Evolutionary conservation across 2,329 filamentous ascomycete genomes (phyloP), one percentile per base, ranked within the genome.

Genomic region (Metarhizium anisopliae): DNA sequence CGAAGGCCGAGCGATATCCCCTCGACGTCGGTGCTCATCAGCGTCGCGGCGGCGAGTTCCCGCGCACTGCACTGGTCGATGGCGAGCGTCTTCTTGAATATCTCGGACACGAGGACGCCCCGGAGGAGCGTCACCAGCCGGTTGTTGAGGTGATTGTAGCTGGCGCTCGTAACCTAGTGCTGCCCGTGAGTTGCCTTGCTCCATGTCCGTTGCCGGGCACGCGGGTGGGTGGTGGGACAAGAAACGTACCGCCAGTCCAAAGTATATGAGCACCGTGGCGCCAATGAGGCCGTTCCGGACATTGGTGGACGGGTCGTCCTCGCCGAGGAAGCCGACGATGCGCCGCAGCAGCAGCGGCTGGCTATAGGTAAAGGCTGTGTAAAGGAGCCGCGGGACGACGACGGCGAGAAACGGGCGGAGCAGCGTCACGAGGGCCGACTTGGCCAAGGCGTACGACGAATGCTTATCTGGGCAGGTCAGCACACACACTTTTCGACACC

Each of bases 1-100:
- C 59, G 43, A 25, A 68, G 50, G 16, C 66, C 63, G 25, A 53
- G 50, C 0, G 59, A 58, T 11, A 72, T 66, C 20, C 61, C 58
- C 16, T 75, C 73, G 13, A 77, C 67, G 55, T 77, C 75, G 4
- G 73, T 70, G 51, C 70, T 74, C 72, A 78, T 77, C 13, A 77
- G 61, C 3, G 74, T 77, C 11, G 72, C 56, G 1, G 74, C 68
- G 7, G 68, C 68, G 1, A 66, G 64, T 30, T 72, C 68, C 18
- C 70, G 67, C 4, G 65, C 63, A 1, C 61, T 56, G 2, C 60
- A 60, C 2, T 61, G 59, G n/a, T 65, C 63, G 8, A 74, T 56
- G 2, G 60, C 56, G 3, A 74, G 58, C 0, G 72, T 74, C 57
- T 77, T 75, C n/a, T 72, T 69, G 58, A 78, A 81, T 16, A 83